Conservation (phyloP, 148 eudicot genomes). For the Silene conica region DNA sequence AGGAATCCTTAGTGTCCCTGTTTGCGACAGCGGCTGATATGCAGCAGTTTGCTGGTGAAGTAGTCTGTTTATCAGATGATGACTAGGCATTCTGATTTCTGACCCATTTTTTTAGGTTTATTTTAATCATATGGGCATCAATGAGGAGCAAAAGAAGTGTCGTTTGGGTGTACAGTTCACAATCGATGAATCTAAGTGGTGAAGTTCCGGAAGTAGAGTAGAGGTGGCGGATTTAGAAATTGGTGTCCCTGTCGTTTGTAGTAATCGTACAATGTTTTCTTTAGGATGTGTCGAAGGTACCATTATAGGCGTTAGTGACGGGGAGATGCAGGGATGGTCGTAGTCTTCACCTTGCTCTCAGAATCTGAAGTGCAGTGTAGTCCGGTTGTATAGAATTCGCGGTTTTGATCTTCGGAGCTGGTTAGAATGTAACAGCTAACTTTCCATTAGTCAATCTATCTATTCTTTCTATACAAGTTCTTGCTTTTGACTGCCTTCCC, state of each 20-base stretch:
- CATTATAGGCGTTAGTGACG: background rate
- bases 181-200: background rate
- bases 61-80: constrained; percentile 66
- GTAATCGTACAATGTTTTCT: too few relatives aligned
- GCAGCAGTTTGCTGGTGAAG: constrained; percentile 23
- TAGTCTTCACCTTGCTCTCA: background rate
- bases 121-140: background rate
- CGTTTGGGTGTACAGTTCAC: background rate
- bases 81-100: constrained; percentile 24
- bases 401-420: background rate
- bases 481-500: too few relatives aligned
- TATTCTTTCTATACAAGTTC: too few relatives aligned
- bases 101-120: background rate
- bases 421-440: background rate
- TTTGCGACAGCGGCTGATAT: constrained; percentile 20
- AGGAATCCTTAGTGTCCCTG: constrained; percentile 25
- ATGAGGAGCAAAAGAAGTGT: constrained; percentile 1
- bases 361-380: background rate
- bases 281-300: background rate
- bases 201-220: background rate
- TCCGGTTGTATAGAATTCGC: background rate
- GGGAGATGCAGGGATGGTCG: background rate
- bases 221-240: background rate
- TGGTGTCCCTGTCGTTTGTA: background rate
- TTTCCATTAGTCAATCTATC: too few relatives aligned